Evolutionary conservation across 805 yeast species (phyloP), one percentile per base, ranked within the genome.

Genomic region (Pichia cephalocereana): DNA sequence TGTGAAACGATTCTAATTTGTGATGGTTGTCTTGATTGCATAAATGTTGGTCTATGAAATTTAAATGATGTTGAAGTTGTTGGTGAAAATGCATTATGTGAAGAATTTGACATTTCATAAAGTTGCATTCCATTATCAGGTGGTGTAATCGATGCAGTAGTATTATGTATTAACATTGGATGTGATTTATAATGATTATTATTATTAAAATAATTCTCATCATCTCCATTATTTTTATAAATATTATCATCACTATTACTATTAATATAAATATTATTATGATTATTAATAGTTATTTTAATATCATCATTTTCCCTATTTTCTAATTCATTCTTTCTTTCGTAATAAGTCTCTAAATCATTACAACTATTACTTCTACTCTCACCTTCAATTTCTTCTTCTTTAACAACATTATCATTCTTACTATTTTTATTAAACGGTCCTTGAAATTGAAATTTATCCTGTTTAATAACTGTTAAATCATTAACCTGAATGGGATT

Each of bases 391-490:
- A 15, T 8, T 14, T 32, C 37, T 6, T 32, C 37, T 15, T 32
- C 37, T 32, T 32, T 11, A 11, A 32, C 15, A 7, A 32, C 27
- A 41, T 41, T 41, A 10, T 6, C 17, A 28, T 14, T 23, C 1
- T 3, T 15, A 30, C 8, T 41, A 31, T 8, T 23, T 14, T 23
- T 36, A 14, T 32, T 38, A 19, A 46, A 30, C 10, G 47, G 43
- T 12, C 46, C 49, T 17, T 70, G 73, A 54, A 68, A 74, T 38
- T 75, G 77, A 40, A 61, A 44, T 45, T 66, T 69, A 12, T 70
- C 70, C 57, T 82, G 87, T 34, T 70, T 68, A 2, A 79, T 70
- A 52, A 80, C 75, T 1, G 74, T 53, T 40, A 86, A 59, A 44
- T 74, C 75, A 40, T 75, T 71, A 17, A 58, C 59, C 0, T 79